Base-by-base conservation (phyloP, 805 yeast genomes). In the Cyberlindnera saturnus region DNA sequence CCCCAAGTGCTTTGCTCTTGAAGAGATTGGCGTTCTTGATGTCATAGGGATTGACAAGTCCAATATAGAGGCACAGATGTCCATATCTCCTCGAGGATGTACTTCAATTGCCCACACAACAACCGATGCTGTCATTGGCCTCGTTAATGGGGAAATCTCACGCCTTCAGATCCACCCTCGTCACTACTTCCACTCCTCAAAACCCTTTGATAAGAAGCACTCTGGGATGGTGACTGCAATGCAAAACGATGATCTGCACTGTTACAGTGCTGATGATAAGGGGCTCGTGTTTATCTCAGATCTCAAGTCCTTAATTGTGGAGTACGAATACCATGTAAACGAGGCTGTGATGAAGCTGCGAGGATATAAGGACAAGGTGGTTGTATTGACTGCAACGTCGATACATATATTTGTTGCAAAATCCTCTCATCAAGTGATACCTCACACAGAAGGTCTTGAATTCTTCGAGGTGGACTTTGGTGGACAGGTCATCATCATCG, bases 381-480 rank as follows among this genome's bases (percentile, higher is more conserved):
- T 56, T 15, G 49, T 51, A 15, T 32, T 4, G 17, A 34, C 14
- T 36, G 50, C 8, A 34, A 44, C 36, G 35, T 49, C 5, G 13
- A 23, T 39, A 10, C 36, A 39, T 19, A 10, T 39, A 6, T 15
- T 39, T 10, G 11, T 16, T 6, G n/a, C 32, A 9, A 10, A 13
- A 9, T 8, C 9, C 15, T 4, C 5, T 2, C 10, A 45, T 2
- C n/a, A 35, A 30, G 15, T 37, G 3, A 46, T 53, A 7, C 39
- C 36, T 2, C 45, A 43, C 32, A 15, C 36, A 8, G 26, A 28
- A 14, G 31, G 28, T 3, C 9, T 31, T 14, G 31, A 42, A 3
- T 50, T 46, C 36, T 57, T 52, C 13, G 50, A 51, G 6, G 58
- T 58, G 15, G 62, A 58, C 40, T 52, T 55, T 35, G 53, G 50